Base-by-base conservation (phyloP, 1,139 yeast genomes). In the Pneumocystis wakefieldiae region DNA sequence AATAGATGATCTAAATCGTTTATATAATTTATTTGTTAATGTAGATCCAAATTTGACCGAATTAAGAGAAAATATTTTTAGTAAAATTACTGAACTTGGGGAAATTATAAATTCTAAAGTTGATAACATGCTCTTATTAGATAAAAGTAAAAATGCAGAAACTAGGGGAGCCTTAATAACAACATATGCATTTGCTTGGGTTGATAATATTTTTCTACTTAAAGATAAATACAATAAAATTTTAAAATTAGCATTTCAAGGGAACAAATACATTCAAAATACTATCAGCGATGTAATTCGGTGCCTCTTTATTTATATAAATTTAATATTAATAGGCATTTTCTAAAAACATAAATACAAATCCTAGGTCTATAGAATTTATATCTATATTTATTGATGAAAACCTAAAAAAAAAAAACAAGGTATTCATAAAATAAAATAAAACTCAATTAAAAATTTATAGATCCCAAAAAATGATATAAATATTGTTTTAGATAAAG, bases 301-400 rank as follows among this genome's bases (percentile, higher is more conserved):
- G 17, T 1, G 17, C 14, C 14, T 7, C 7, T 36, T 35, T 10
- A 57, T 57, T 57, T 38, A 38, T 2, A 36, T 38, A 36, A 19
- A 38, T 38, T 57, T 36, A 19, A 41, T n/a, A 41, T 19, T 24
- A n/a, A n/a, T 57, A 63, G 42, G 82, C 90, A 0, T 82, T 88
- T 70, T 77, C 84, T 17, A 82, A 80, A 32, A 83, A 85, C 69
- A 76, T 90, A 55, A 87, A 87, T 70, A 72, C 76, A 57, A 79
- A 81, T 62, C 71, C 76, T 1, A 83, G 82, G 68, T 81, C 87
- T 0, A 81, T 95, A 0, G 97, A 91, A 70, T 81, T 80, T 66
- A 73, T 91, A 59, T 86, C 96, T 0, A 74, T 86, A 6, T 90
- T 80, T 72, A 81, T 91, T 73, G 97, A 91, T 73, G 84, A 82